These are phyloP conservation scores for Venturia aucupariae DNA, from an alignment of 2,329 filamentous ascomycete species.

Conservation along the genomic window DNA sequence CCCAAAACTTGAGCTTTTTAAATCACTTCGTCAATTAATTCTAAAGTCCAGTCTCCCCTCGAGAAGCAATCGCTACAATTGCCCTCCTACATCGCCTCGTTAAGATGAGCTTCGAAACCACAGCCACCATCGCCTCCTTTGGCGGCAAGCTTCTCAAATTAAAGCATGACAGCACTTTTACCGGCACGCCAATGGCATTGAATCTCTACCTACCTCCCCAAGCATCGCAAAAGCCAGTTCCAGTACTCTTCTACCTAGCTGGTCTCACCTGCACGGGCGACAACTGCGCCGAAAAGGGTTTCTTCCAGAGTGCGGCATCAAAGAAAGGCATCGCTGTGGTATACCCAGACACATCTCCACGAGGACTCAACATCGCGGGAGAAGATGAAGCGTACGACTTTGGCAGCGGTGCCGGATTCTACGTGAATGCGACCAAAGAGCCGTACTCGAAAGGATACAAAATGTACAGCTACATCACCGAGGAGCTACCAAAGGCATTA, in stretches of 20 bases:
- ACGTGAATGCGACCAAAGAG: slow-evolving; percentile 71
- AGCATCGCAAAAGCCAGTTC: slow-evolving; percentile 57
- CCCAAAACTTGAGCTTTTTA: not conserved
- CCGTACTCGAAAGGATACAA: slow-evolving; percentile 74
- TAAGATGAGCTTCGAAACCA: slow-evolving; percentile 68
- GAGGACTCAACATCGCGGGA: slow-evolving; percentile 69
- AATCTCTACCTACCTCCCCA: slow-evolving; percentile 84
- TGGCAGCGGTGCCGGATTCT: slow-evolving; percentile 86
- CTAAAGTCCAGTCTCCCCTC: not conserved
- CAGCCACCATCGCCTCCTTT: slow-evolving; percentile 81
- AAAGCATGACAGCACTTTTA: slow-evolving; percentile 68
- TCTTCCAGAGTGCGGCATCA: slow-evolving; percentile 78
- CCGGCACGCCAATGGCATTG: slow-evolving; percentile 81
- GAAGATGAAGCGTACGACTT: slow-evolving; percentile 91
- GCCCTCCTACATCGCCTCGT: not conserved
- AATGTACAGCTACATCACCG: slow-evolving; percentile 90
- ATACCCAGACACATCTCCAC: slow-evolving; percentile 90
- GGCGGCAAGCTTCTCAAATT: slow-evolving; percentile 94
- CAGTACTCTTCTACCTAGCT: slow-evolving; percentile 85
- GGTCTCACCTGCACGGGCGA: slow-evolving; percentile 93
- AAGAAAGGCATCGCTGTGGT: slow-evolving; percentile 81
- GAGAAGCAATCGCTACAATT: not conserved
- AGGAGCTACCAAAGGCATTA: slow-evolving; percentile 72
- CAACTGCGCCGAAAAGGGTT: slow-evolving; percentile 67
- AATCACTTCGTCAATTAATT: not conserved